Evolutionary conservation across 176 grass and related monocot species (phyloP).

Genomic region (Chloris gayana): DNA sequence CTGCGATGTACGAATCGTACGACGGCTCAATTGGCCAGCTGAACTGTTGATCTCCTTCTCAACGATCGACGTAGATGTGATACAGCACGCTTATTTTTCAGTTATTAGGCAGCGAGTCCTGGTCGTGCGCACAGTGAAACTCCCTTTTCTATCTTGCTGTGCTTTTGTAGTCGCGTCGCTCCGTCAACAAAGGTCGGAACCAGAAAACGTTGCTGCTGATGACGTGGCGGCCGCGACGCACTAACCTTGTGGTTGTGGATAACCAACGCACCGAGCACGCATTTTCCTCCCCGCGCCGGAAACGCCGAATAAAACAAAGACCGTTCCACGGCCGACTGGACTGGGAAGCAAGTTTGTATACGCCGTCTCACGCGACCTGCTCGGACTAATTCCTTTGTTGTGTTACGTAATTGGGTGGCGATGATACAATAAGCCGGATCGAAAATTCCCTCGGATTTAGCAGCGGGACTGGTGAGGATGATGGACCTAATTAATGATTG

Average conservation of each 20-base stretch:
- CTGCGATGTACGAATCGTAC: neutral
- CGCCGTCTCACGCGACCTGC: neutral
- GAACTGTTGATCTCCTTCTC: neutral
- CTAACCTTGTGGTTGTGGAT: constrained; percentile 20
- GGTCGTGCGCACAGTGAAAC: neutral
- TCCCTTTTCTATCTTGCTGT: neutral
- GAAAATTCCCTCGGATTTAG: neutral
- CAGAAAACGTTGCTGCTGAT: neutral
- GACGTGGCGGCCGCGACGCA: constrained; percentile 12
- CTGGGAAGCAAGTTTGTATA: neutral
- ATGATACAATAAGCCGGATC: neutral
- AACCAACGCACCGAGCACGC: constrained; percentile 7
- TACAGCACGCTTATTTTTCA: too few relatives aligned
- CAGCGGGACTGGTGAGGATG: neutral
- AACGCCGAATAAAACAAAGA: neutral
- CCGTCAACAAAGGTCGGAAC: constrained; percentile 5
- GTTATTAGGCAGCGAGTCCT: neutral
- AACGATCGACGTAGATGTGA: neutral
- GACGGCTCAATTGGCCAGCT: neutral
- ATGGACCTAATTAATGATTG: constrained; percentile 8
- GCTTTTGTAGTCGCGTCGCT: constrained; percentile 10
- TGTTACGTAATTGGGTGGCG: neutral
- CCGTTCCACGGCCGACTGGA: constrained; percentile 1
- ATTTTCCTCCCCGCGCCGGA: neutral
- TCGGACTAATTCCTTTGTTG: neutral